These are phyloP conservation scores for Lepidium sativum DNA, from an alignment of 345 rosid genomes.

Conservation along the genomic window DNA sequence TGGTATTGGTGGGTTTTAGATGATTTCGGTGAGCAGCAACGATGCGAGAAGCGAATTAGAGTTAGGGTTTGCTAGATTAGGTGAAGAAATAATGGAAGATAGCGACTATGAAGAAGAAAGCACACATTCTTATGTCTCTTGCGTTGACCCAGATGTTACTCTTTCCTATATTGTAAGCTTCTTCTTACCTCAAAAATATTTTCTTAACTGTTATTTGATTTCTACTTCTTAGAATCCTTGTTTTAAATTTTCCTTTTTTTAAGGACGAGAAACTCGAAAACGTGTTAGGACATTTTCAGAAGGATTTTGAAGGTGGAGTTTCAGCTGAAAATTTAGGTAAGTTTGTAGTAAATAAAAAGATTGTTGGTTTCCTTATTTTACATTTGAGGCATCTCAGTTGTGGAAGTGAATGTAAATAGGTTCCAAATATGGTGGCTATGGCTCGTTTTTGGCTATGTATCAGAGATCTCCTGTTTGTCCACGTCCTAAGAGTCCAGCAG, in stretches of 20 bases:
- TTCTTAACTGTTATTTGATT: conserved; percentile 5
- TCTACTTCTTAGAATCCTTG: conserved; percentile 1
- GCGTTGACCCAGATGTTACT: conserved; percentile 64
- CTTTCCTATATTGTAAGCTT: conserved; percentile 68
- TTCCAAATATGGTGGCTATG: conserved; percentile 33
- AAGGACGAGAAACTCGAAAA: conserved; percentile 62
- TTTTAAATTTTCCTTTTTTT: not conserved
- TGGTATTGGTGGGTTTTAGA: conserved; percentile 19
- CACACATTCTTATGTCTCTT: conserved; percentile 45
- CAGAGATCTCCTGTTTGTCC: conserved; percentile 26
- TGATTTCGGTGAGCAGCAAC: conserved; percentile 45
- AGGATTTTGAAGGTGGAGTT: conserved; percentile 77
- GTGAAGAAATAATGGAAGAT: conserved; percentile 44
- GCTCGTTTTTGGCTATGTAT: conserved; percentile 30
- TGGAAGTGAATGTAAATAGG: conserved; percentile 25
- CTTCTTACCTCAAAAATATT: not conserved
- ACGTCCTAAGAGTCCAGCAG: conserved; percentile 20
- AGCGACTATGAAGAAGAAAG: conserved; percentile 62
- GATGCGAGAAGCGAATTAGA: conserved; percentile 43
- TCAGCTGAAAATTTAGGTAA: conserved; percentile 73
- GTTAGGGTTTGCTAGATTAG: conserved; percentile 34
- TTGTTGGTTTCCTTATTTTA: conserved; percentile 5
- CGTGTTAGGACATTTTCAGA: conserved; percentile 65
- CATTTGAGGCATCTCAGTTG: not conserved
- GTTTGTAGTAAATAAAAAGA: conserved; percentile 9